Evolutionary conservation across 2,329 filamentous ascomycete species (phyloP), one percentile per base, ranked within the genome.

Genomic region (Clonostachys byssicola): DNA sequence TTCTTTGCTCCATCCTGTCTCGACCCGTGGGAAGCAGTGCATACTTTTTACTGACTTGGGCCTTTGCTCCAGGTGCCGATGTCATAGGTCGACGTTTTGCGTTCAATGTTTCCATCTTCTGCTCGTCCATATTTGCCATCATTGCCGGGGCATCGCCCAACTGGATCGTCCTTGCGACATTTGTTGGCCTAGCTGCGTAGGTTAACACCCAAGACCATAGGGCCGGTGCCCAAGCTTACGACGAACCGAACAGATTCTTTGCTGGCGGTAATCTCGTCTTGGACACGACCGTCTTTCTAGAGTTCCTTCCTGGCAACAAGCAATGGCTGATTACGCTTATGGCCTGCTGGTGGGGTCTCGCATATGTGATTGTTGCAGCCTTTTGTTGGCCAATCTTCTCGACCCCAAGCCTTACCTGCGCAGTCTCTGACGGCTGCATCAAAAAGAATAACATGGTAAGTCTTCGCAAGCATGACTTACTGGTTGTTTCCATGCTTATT

Each of bases 321-420:
- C 82, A 86, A 58, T 88, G 82, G 81, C 71, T 86, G n/a, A 57
- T 85, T 12, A 85, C 80, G 1, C 67, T 81, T n/a, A 72, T 85
- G 62, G 80, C 81, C 3, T 71, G 43, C 34, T 45, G 43, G 43
- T 45, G 34, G 34, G 43, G 43, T 30, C 20, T 45, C 4, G 18
- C 18, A 4, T 20, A 20, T 20, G 18, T 20, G 18, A 20, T 20
- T 20, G 18, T 20, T 20, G 18, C 18, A 20, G 18, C 18, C 5
- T 20, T 20, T 5, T 20, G 18, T 5, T 20, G 18, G 18, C 18
- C 18, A 5, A 20, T 20, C 5, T 20, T 20, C 18, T 20, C 18
- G 18, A 20, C 4, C 5, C 18, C 18, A 20, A 20, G 5, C 4
- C 5, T 4, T 5, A 20, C 18, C 5, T 20, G 18, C 18, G 18